Percentiles rank a stretch among this genome's conserved stretches.
phyloP scores from a whole-genome alignment of 768 basidiomycete genomes.

The Mycena venus region DNA sequence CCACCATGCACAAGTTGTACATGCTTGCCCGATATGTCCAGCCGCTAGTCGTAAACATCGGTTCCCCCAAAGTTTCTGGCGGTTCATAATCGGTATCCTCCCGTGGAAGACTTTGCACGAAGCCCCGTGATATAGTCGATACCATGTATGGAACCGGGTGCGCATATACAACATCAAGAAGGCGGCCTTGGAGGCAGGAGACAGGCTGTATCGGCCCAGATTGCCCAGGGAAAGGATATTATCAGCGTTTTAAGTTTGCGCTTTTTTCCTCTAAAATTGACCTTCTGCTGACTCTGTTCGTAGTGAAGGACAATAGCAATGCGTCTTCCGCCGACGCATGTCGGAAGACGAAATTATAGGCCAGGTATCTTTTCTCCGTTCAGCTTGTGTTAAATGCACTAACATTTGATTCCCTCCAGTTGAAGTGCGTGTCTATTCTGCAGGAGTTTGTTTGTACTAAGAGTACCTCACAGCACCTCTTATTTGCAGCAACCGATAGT shows the following conservation, averaged over 20 bases:
- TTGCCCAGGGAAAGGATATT: conserved; percentile 48
- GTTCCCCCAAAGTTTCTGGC: conserved; percentile 49
- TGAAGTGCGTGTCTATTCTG: conserved; percentile 26
- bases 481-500: conserved; percentile 51
- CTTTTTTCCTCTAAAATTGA: neutral
- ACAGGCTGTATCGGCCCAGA: conserved; percentile 42
- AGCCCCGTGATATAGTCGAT: conserved; percentile 47
- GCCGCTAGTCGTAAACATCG: conserved; percentile 46
- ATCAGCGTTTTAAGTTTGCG: conserved; percentile 44
- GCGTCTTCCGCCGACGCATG: conserved; percentile 45
- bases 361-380: conserved; percentile 39
- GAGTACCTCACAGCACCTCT: conserved; percentile 41
- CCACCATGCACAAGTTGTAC: conserved; percentile 8
- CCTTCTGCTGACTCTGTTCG: neutral
- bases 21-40: conserved; percentile 38
- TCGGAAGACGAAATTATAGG: conserved; percentile 45
- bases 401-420: conserved; percentile 5
- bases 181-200: conserved; percentile 40
- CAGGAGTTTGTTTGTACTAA: neutral
- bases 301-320: conserved; percentile 49
- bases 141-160: conserved; percentile 45
- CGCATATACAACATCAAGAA: conserved; percentile 54
- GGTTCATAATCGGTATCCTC: conserved; percentile 46
- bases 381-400: neutral
- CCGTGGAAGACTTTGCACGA: conserved; percentile 45